These are phyloP conservation scores for Balakata baccata DNA, from an alignment of 345 rosid genomes.

Conservation along the genomic window DNA sequence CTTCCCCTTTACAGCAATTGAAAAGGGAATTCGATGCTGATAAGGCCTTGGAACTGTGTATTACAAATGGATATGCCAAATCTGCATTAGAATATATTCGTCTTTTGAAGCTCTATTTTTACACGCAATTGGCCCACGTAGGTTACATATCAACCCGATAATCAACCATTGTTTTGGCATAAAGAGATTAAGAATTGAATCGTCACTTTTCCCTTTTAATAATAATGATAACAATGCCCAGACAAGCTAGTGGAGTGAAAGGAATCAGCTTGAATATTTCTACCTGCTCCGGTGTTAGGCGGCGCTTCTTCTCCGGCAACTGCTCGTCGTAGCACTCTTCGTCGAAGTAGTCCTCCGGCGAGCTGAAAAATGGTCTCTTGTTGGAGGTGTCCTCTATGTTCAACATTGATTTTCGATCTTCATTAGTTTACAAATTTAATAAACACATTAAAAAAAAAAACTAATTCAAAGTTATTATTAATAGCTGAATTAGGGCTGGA, in stretches of 20 bases:
- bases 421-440: neutral
- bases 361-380: slow-evolving; percentile 68
- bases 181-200: too few species aligned
- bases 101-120: too few species aligned
- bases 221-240: too few species aligned
- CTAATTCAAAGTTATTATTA: too few species aligned
- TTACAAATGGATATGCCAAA: slow-evolving; percentile 6
- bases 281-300: slow-evolving; percentile 76
- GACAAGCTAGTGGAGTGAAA: too few species aligned
- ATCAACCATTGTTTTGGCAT: too few species aligned
- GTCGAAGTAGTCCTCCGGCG: slow-evolving; percentile 62
- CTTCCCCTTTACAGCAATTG: too few species aligned
- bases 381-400: slow-evolving; percentile 61
- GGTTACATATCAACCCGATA: too few species aligned
- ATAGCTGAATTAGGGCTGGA: too few species aligned
- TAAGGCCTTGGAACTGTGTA: neutral
- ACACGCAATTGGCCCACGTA: too few species aligned
- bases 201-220: too few species aligned
- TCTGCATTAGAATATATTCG: slow-evolving; percentile 4
- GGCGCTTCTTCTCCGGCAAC: slow-evolving; percentile 79
- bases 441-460: too few species aligned
- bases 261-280: neutral
- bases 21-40: slow-evolving; percentile 32
- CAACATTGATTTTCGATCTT: slow-evolving; percentile 55
- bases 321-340: slow-evolving; percentile 79